Evolutionary conservation across 73 alveolate species (phyloP), one percentile per base, ranked within the genome.

Genomic region (Paramecium biaurelia): DNA sequence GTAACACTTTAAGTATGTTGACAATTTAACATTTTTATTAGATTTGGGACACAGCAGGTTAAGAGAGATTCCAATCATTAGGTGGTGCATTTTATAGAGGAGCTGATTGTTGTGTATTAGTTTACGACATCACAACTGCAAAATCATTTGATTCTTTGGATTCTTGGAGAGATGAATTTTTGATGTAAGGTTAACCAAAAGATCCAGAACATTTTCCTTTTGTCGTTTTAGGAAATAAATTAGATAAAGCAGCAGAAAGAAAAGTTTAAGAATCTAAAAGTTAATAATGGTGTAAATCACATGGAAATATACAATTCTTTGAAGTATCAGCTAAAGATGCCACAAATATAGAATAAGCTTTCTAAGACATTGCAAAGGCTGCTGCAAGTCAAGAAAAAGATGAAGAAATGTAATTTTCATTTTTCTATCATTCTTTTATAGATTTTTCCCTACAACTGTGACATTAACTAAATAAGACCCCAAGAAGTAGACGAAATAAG

Each of bases 41-140:
- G 92, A 93, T 93, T 85, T 93, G 96, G 96, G 96, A 93, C 58
- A 93, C 96, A 24, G 96, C 96, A 42, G 96, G 96, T 4, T 88
- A 85, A 70, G 97, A 93, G 41, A 90, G 98, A 86, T 98, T 96
- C 94, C 95, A 95, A 88, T 56, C 96, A 72, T 93, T 97, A 72
- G 99, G 99, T 45, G 99, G 97, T 28, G 98, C 99, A 7, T 99
- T 98, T 95, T 99, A 99, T 86, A 95, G 99, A 89, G 99, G 99
- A 38, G 99, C 99, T 23, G 99, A 98, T 88, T 97, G 99, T 96
- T 98, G 99, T 76, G 99, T 96, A 63, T 94, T 98, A 37, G 99
- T 96, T 38, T 97, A 95, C 84, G 99, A 98, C 90, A 85, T 98
- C 67, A 96, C 99, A 12, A 96, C 92, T 63, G 93, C 96, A 20